A percentile compares a stretch with the other conserved stretches of the same genome.
phyloP scores from a whole-genome alignment of 73 alveolate genomes.

The Uronychia setigera region DNA sequence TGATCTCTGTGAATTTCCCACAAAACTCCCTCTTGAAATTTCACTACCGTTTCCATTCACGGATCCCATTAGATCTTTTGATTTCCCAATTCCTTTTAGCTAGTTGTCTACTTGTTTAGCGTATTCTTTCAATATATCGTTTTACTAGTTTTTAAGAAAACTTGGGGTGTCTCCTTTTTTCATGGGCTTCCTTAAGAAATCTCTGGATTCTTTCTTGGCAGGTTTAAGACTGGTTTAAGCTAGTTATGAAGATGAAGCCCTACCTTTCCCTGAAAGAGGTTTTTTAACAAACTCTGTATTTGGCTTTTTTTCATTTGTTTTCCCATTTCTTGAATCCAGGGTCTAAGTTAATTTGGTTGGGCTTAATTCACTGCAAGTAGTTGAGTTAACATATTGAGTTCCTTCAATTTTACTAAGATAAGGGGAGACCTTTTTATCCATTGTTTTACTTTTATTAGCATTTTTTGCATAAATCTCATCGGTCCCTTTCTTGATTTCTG shows the following conservation, averaged over 20 bases:
- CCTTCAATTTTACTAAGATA: not conserved
- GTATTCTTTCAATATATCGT: not conserved
- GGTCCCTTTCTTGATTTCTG: not conserved
- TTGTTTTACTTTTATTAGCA: not conserved
- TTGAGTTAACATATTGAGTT: not conserved
- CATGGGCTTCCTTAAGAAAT: not conserved
- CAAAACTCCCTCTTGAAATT: not conserved
- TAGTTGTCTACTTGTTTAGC: not conserved
- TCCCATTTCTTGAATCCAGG: not conserved
- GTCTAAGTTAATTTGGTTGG: not conserved
- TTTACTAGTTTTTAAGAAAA: not conserved
- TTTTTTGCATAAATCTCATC: too few relatives aligned
- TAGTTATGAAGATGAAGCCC: not conserved
- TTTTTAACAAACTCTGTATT: not conserved
- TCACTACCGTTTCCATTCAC: not conserved
- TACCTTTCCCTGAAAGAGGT: not conserved
- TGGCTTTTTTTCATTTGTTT: not conserved
- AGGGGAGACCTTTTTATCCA: not conserved
- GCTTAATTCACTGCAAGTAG: not conserved
- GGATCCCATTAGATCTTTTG: not conserved
- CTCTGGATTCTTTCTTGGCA: not conserved
- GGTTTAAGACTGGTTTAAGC: not conserved
- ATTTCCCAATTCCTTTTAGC: not conserved
- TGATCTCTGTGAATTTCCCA: not conserved
- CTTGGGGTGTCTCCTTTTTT: not conserved